phyloP scores from a whole-genome alignment of 495 filamentous ascomycete species.

The Xylaria grammica region DNA sequence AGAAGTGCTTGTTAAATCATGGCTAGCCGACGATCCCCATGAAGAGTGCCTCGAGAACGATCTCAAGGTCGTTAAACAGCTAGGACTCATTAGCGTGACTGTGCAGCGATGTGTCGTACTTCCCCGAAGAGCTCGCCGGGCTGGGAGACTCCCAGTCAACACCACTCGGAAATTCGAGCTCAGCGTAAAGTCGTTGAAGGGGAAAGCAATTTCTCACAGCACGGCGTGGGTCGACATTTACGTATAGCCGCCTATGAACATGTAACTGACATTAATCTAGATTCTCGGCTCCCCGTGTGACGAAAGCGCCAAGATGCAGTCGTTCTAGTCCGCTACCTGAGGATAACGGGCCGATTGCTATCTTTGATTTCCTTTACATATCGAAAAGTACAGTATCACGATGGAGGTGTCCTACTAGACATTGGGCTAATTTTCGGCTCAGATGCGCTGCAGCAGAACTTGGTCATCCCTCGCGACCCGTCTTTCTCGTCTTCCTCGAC shows the following conservation, averaged over 20 bases:
- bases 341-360: conserved; percentile 20
- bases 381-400: conserved; percentile 28
- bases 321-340: background rate
- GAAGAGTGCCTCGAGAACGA: conserved; percentile 31
- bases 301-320: background rate
- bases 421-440: background rate
- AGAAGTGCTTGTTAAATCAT: background rate
- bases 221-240: conserved; percentile 21
- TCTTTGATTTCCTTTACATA: conserved; percentile 34
- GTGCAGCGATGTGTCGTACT: conserved; percentile 13
- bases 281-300: background rate
- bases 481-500: conserved; percentile 6
- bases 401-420: background rate
- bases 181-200: conserved; percentile 31
- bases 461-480: conserved; percentile 33
- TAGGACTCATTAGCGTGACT: conserved; percentile 36
- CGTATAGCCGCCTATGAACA: background rate
- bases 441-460: conserved; percentile 32
- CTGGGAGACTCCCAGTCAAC: background rate
- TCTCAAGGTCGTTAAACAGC: conserved; percentile 23
- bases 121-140: no score
- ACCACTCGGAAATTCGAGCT: conserved; percentile 15
- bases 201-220: conserved; percentile 33
- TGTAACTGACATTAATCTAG: conserved; percentile 7
- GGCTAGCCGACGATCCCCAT: conserved; percentile 28